Evolutionary conservation across 2,329 filamentous ascomycete genomes (phyloP), one percentile per base, ranked within the genome.

Genomic region (Immersiporthe knoxdaviesiana): DNA sequence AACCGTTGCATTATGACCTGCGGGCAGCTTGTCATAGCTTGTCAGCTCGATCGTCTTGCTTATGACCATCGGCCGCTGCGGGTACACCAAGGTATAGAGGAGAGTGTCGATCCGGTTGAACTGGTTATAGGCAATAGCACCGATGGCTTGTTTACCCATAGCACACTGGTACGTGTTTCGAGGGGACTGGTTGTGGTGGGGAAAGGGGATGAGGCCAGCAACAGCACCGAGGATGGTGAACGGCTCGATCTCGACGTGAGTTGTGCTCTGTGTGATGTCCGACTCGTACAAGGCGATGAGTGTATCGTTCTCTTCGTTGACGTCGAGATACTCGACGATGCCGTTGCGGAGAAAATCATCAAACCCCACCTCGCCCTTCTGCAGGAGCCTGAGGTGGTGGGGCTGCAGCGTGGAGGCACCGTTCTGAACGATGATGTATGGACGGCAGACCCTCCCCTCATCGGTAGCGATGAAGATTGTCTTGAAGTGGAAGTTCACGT

Each of bases 71-170:
- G 96, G 96, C 75, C 97, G 90, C 78, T 99, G 97, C 8, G 96
- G 96, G 77, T 99, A 99, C 3, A 99, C 96, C 83, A 99, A 92
- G 1, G 97, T 92, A 78, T 97, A 98, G 8, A 99, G 88, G 21
- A 99, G 85, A 0, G 95, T 98, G 77, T 99, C 96, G 78, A 99
- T 97, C 68, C 96, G 91, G 75, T 95, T 92, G 82, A 97, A 97
- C 79, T 99, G 96, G 78, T 99, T 99, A 78, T 97, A 97, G 21
- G 95, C 96, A 77, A 99, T 98, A 44, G 95, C 94, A 44, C 96
- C 96, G 78, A 99, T 98, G 52, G 96, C 96, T 91, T 99, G 96
- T 83, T 99, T 99, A 87, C 96, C 96, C 96, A 99, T 99, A 81
- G 96, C 96, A 82, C 95, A 97, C 85, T 98, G 95, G 77, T 99